Evolutionary conservation across 768 basidiomycete genomes (phyloP), one percentile per base, ranked within the genome.

Genomic region (Agrocybe praecox): DNA sequence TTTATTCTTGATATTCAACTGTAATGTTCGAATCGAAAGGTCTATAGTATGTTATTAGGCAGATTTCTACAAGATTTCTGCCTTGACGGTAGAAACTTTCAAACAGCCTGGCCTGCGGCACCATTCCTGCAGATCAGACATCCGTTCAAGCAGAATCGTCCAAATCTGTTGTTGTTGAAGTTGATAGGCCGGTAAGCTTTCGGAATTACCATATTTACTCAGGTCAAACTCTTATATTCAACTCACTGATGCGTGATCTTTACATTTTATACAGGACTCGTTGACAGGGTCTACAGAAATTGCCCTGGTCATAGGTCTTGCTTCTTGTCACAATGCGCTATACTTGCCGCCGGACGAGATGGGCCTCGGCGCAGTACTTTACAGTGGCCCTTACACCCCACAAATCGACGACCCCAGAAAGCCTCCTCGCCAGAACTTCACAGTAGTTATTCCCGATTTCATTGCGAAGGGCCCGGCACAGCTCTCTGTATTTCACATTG

Each of bases 181-280:
- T 80, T 24, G 69, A 71, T 44, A 65, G 67, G 42, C 76, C 74
- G 4, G 77, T 77, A 67, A 48, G 74, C n/a, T n/a, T n/a, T n/a
- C n/a, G n/a, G n/a, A n/a, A n/a, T n/a, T n/a, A n/a, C n/a, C n/a
- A n/a, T n/a, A n/a, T n/a, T n/a, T n/a, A n/a, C n/a, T n/a, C n/a
- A n/a, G n/a, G n/a, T n/a, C n/a, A n/a, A n/a, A n/a, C n/a, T n/a
- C n/a, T n/a, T n/a, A n/a, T n/a, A n/a, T n/a, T n/a, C n/a, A n/a
- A n/a, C n/a, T n/a, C n/a, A n/a, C n/a, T n/a, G n/a, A n/a, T n/a
- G n/a, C n/a, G n/a, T n/a, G n/a, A n/a, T n/a, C n/a, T n/a, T n/a
- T n/a, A n/a, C n/a, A n/a, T n/a, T n/a, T n/a, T 19, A n/a, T 49
- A 10, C 45, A 67, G 66, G 52, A 62, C 55, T 56, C 62, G 32